Evolutionary conservation across 2,329 filamentous ascomycete genomes (phyloP), one percentile per base, ranked within the genome.

Genomic region (Lecanosticta acicola): DNA sequence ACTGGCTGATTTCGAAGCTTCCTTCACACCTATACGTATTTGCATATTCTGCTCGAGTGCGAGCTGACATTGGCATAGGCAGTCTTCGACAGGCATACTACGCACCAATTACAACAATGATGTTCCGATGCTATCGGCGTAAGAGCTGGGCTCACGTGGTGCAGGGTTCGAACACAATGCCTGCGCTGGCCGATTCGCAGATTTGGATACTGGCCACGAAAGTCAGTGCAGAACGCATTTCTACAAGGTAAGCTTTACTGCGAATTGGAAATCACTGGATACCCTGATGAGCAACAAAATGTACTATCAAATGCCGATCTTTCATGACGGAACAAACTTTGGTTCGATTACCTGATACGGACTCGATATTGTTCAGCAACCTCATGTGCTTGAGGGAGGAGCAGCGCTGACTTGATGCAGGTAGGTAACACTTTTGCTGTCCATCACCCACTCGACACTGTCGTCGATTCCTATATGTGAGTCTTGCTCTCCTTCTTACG

Each of bases 291-390:
- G 56, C 60, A 67, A 66, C 61, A 50, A 58, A 60, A 56, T 64
- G 63, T 72, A 72, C 69, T 73, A 73, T 73, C 69, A 72, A 72
- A 72, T 72, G 61, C 70, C 59, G 69, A 72, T 62, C 48, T 57
- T 53, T 55, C 48, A 66, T 72, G 70, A 71, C 61, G 69, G 51
- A 72, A 54, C 52, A 66, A 65, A 58, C n/a, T 44, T 46, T 68
- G 68, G 69, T 72, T 71, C 69, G 69, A 71, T 72, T 71, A 71
- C 63, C 69, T 71, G 68, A 71, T 45, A 59, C 35, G 48, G 37
- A 29, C 24, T 29, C 24, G 24, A 32, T 39, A 45, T 20, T 39
- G 19, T 10, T 18, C 20, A 36, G 5, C 33, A 14, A 44, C 47
- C 14, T 36, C 38, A 24, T 36, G 8, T 19, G 8, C 11, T 24